Conservation (phyloP, 805 yeast species). For the Wickerhamomyces sydowiorum region DNA sequence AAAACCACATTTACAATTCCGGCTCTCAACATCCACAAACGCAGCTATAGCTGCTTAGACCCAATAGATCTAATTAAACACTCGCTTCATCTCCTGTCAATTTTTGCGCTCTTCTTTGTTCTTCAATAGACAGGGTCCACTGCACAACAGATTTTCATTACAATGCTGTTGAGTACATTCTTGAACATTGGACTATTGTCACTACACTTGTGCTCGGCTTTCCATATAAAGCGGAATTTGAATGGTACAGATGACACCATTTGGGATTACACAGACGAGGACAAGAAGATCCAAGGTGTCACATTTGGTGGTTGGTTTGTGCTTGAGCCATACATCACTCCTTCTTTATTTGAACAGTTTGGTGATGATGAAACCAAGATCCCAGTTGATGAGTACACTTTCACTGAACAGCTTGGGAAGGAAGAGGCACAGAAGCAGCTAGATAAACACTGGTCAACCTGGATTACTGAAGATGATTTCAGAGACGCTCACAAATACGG, state of each 20-base stretch:
- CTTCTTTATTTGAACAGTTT: slow-evolving; percentile 45
- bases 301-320: slow-evolving; percentile 71
- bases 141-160: too few species aligned
- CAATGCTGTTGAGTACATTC: not conserved
- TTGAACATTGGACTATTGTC: not conserved
- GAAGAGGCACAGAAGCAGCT: slow-evolving; percentile 37
- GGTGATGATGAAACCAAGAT: slow-evolving; percentile 29
- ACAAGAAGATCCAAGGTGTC: slow-evolving; percentile 32
- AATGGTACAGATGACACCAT: not conserved
- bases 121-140: too few species aligned
- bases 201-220: not conserved
- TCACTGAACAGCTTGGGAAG: slow-evolving; percentile 42
- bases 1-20: too few species aligned
- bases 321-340: slow-evolving; percentile 66
- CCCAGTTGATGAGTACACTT: slow-evolving; percentile 59
- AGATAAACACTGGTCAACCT: slow-evolving; percentile 49
- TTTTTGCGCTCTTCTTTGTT: too few species aligned
- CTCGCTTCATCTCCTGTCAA: too few species aligned
- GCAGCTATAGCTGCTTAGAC: too few species aligned
- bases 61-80: too few species aligned
- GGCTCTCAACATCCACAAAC: too few species aligned
- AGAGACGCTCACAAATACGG: slow-evolving; percentile 44
- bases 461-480: slow-evolving; percentile 57
- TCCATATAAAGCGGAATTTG: not conserved
- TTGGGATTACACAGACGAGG: slow-evolving; percentile 18